phyloP scores from a whole-genome alignment of 176 grass and related monocot species.

The Hsuehochloa calcarea region DNA sequence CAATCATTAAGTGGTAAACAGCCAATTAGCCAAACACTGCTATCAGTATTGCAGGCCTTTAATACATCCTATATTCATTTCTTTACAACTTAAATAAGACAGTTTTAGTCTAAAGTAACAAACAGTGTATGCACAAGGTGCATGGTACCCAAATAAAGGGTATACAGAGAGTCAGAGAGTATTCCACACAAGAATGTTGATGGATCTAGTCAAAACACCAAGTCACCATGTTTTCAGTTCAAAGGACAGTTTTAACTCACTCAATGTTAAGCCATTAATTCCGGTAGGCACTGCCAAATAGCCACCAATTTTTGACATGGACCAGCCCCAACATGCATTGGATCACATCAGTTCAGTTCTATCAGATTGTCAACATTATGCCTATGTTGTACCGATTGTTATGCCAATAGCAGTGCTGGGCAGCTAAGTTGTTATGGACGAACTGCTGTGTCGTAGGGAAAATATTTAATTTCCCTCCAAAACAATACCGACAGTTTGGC shows the following conservation, averaged over 20 bases:
- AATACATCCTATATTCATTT: neutral
- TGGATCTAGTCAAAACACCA: neutral
- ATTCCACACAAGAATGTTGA: neutral
- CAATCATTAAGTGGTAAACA: neutral
- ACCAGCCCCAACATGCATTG: too few species aligned
- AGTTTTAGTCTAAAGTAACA: slow-evolving; percentile 11
- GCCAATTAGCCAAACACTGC: neutral
- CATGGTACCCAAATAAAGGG: neutral
- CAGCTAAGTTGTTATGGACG: neutral
- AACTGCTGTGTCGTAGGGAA: neutral
- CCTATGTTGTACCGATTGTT: neutral
- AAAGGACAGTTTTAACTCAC: neutral
- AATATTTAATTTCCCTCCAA: neutral
- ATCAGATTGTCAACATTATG: neutral
- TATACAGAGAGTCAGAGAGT: neutral
- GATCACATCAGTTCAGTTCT: neutral
- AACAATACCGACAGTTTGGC: neutral
- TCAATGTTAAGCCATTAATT: neutral
- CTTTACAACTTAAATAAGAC: neutral
- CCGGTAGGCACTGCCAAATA: neutral
- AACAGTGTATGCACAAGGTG: neutral
- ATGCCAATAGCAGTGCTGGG: neutral
- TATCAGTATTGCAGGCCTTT: neutral
- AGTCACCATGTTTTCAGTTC: neutral
- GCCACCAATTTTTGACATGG: neutral